Conservation (phyloP, 768 basidiomycete species). For the Lactarius sanguifluus region DNA sequence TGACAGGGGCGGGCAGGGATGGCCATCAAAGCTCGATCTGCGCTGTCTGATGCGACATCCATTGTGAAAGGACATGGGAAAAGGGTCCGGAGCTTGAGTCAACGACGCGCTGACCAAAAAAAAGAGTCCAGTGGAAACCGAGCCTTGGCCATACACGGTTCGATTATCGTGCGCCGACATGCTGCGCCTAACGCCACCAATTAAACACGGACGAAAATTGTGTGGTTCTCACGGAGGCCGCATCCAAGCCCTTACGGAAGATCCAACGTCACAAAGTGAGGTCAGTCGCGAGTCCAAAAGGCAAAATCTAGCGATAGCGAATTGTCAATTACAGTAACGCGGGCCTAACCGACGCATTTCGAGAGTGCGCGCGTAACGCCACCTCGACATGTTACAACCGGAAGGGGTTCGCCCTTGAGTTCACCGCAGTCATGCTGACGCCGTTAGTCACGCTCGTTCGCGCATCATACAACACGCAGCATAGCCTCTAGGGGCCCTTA, state of each 20-base stretch:
- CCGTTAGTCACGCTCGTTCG: not conserved
- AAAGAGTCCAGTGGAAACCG: not conserved
- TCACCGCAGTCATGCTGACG: not conserved
- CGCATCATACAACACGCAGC: not conserved
- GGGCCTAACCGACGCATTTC: not conserved
- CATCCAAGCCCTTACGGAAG: slow-evolving; percentile 10
- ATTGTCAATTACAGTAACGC: not conserved
- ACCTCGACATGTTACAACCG: not conserved
- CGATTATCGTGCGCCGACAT: slow-evolving; percentile 1
- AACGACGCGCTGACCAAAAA: not conserved
- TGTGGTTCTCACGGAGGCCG: slow-evolving; percentile 1
- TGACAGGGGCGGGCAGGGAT: slow-evolving; percentile 17
- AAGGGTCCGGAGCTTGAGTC: slow-evolving; percentile 12
- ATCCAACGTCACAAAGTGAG: slow-evolving; percentile 11
- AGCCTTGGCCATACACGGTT: slow-evolving; percentile 1
- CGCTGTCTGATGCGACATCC: slow-evolving; percentile 2
- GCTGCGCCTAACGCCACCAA: slow-evolving; percentile 16
- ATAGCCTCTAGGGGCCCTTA: not conserved
- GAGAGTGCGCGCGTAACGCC: not conserved
- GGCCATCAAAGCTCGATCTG: slow-evolving; percentile 3
- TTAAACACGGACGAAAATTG: not conserved
- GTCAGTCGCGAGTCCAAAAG: not conserved
- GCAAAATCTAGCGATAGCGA: slow-evolving; percentile 12
- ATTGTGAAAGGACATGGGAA: not conserved
- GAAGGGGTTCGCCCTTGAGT: no score